Evolutionary conservation across 1,139 yeast species (phyloP), one percentile per base, ranked within the genome.

Genomic region (Debaryomyces coudertii): DNA sequence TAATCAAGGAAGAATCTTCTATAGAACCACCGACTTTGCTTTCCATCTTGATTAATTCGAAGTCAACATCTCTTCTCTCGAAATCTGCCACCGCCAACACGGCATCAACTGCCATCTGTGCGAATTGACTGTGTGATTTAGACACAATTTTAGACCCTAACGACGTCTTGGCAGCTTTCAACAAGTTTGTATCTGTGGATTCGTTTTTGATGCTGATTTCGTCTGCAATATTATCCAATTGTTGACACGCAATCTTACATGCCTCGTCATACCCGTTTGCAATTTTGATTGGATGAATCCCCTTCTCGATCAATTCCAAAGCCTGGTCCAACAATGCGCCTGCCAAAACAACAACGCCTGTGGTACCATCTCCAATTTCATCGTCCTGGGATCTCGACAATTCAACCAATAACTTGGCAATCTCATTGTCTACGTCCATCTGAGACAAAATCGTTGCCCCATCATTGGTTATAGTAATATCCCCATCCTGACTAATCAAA

Each of bases 241-340:
- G 88, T 12, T 69, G 78, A 44, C 88, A 82, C 25, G 98, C 97
- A 51, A 92, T 80, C 62, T 88, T 89, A 70, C 98, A 92, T 6
- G 99, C 99, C 62, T 88, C 96, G 60, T 95, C 99, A 60, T 87
- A 95, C 18, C 99, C 99, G 67, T 93, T 92, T 52, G 98, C 99
- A 57, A 95, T 85, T 64, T 92, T 87, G 56, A 95, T 90, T 46
- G 99, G 99, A 62, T 95, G 99, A 52, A 95, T 92, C 45, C 98
- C 99, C 72, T 89, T 90, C 60, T 93, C 98, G 56, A 95, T 90
- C 56, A 95, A 80, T 63, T 90, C 98, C 48, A 87, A 71, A 1
- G 99, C 97, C 71, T 93, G 97, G 64, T 93, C 99, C 50, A 95
- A 76, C 54, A 95, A 75, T 1, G 98, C 96, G 56, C 96, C 89